These are phyloP conservation scores for Wallacemonas sp. DNA, from an alignment of 208 protist genomes.

Conservation along the genomic window DNA sequence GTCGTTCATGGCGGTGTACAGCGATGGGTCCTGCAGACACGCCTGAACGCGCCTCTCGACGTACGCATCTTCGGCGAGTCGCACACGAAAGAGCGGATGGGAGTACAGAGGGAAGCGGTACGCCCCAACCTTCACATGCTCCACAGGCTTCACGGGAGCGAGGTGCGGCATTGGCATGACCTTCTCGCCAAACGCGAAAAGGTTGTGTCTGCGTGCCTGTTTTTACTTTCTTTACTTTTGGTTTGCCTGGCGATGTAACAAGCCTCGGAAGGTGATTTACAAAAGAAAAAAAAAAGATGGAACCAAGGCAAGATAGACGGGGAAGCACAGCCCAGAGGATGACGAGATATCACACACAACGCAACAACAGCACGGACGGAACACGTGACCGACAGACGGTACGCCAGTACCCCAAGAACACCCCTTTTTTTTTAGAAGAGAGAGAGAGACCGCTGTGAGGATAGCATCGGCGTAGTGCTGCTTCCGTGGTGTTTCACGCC, in stretches of 20 bases:
- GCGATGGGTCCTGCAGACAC: constrained; percentile 18
- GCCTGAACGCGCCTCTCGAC: constrained; percentile 21
- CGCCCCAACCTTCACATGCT: constrained; percentile 29
- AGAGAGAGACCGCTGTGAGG: too few relatives aligned
- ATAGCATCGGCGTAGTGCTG: too few relatives aligned
- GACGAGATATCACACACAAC: too few relatives aligned
- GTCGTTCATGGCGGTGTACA: constrained; percentile 36
- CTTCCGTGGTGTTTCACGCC: too few relatives aligned
- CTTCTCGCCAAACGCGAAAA: not conserved
- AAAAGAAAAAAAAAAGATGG: not conserved
- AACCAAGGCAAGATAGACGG: not conserved
- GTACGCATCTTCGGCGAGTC: constrained; percentile 17
- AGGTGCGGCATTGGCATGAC: not conserved
- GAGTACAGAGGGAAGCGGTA: constrained; percentile 74
- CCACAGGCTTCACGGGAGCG: constrained; percentile 3
- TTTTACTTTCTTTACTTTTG: too few relatives aligned
- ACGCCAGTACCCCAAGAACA: too few relatives aligned
- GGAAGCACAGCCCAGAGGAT: too few relatives aligned
- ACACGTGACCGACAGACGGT: too few relatives aligned
- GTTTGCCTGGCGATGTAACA: too few relatives aligned
- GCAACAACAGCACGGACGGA: too few relatives aligned
- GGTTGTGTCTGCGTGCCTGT: too few relatives aligned
- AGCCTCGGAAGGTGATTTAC: too few relatives aligned
- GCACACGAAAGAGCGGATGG: constrained; percentile 56
- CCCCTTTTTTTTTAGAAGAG: not conserved